Evolutionary conservation across 371 early-diverging fungal genomes (phyloP).

Genomic region (Zancudomyces culisetae): DNA sequence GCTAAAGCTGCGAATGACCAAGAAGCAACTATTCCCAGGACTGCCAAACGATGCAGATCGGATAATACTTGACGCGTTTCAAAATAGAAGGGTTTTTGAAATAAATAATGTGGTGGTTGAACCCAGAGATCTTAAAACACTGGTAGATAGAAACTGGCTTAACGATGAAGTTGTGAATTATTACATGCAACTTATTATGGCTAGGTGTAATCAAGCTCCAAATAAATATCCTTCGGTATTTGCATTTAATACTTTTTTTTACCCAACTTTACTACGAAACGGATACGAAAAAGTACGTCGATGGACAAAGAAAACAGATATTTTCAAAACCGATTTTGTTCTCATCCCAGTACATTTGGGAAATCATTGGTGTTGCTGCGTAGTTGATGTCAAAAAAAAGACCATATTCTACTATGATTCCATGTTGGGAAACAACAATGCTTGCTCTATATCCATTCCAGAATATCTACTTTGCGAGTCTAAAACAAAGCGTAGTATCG

Average conservation of each 20-base stretch:
- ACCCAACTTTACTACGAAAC: conserved; percentile 36
- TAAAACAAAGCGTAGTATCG: conserved; percentile 32
- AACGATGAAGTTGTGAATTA: conserved; percentile 89
- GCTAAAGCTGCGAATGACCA: conserved; percentile 2
- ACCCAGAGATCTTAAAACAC: conserved; percentile 38
- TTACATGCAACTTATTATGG: conserved; percentile 55
- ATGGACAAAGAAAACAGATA: conserved; percentile 69
- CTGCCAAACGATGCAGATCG: not conserved
- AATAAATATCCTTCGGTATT: conserved; percentile 37
- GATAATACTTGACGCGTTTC: not conserved
- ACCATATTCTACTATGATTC: conserved; percentile 72
- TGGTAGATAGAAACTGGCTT: conserved; percentile 62
- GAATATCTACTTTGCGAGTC: conserved; percentile 50
- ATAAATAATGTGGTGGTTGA: conserved; percentile 1
- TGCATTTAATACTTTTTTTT: conserved; percentile 80
- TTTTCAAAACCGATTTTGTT: conserved; percentile 60
- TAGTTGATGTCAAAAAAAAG: conserved; percentile 51
- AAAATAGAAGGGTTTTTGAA: not conserved
- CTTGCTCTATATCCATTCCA: conserved; percentile 31
- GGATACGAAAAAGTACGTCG: conserved; percentile 58
- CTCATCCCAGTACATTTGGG: conserved; percentile 77
- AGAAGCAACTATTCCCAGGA: not conserved
- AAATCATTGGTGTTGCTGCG: conserved; percentile 77
- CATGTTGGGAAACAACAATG: conserved; percentile 37
- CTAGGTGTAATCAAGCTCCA: conserved; percentile 33